A percentile compares a stretch with the other conserved stretches of the same genome.
phyloP scores from a whole-genome alignment of 192 early-diverging fungal species.

The Mycoemilia scoparia region DNA sequence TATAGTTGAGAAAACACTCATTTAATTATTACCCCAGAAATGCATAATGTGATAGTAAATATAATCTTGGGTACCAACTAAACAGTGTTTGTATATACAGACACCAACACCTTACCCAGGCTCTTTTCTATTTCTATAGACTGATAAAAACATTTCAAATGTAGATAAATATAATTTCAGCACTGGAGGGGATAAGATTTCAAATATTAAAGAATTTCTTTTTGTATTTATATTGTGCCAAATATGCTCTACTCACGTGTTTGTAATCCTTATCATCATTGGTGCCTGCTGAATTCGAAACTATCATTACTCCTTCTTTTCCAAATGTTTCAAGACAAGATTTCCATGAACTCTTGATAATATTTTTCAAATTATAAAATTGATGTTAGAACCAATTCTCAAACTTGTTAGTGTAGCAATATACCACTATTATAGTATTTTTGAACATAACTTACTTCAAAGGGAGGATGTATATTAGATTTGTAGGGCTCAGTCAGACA shows the following conservation, averaged over 20 bases:
- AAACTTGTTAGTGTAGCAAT: background rate
- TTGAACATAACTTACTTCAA: conserved; percentile 21
- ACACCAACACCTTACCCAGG: too few relatives aligned
- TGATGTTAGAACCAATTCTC: background rate
- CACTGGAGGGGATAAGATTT: background rate
- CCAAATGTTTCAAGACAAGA: conserved; percentile 44
- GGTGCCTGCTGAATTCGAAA: conserved; percentile 86
- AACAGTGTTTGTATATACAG: too few relatives aligned
- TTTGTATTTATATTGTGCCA: conserved; percentile 2
- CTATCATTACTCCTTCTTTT: conserved; percentile 43
- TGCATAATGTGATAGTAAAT: background rate
- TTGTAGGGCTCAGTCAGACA: conserved; percentile 76
- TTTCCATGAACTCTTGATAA: conserved; percentile 40
- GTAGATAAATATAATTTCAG: too few relatives aligned
- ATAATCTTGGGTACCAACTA: too few relatives aligned
- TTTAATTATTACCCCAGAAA: conserved; percentile 24
- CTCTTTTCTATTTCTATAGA: too few relatives aligned
- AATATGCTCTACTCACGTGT: conserved; percentile 23
- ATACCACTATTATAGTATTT: background rate
- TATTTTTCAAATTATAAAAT: background rate
- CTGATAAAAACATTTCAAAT: too few relatives aligned
- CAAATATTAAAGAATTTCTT: background rate
- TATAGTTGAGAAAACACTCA: conserved; percentile 14
- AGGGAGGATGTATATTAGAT: conserved; percentile 44
- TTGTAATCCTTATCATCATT: conserved; percentile 38